phyloP scores from a whole-genome alignment of 1,284 basidiomycete genomes.

The Tylopilus orsonianus region DNA sequence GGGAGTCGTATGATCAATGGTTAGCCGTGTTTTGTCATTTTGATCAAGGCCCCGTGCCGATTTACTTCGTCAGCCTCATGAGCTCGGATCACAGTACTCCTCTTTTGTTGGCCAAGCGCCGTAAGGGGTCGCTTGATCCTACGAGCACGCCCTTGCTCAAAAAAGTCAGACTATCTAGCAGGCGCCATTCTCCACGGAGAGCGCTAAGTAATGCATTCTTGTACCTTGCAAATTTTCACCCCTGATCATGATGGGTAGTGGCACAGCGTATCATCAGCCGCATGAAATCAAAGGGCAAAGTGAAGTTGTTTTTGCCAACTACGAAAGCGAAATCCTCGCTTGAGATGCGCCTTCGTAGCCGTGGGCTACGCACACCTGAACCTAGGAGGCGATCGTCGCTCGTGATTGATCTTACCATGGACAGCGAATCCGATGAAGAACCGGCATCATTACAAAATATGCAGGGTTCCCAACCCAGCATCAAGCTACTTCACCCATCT shows the following conservation, averaged over 20 bases:
- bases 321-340: slow-evolving; percentile 21
- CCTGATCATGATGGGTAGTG: slow-evolving; percentile 25
- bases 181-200: slow-evolving; percentile 16
- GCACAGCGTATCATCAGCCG: slow-evolving; percentile 26
- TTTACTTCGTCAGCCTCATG: slow-evolving; percentile 12
- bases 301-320: slow-evolving; percentile 22
- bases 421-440: slow-evolving; percentile 9
- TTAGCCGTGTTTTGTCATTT: background rate
- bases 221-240: background rate
- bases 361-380: slow-evolving; percentile 5
- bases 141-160: slow-evolving; percentile 18
- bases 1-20: slow-evolving; percentile 24
- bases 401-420: slow-evolving; percentile 28
- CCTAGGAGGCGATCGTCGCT: slow-evolving; percentile 2
- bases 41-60: slow-evolving; percentile 7
- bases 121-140: background rate
- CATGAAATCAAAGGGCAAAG: slow-evolving; percentile 33
- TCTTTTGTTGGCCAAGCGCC: slow-evolving; percentile 18
- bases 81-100: slow-evolving; percentile 1
- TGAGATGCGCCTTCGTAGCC: slow-evolving; percentile 20
- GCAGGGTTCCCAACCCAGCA: background rate
- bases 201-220: slow-evolving; percentile 21
- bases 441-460: background rate
- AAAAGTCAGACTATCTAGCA: slow-evolving; percentile 22
- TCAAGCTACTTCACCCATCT: background rate